Evolutionary conservation across 306 rosid species (phyloP).

Genomic region (Psophocarpus tetragonolobus): DNA sequence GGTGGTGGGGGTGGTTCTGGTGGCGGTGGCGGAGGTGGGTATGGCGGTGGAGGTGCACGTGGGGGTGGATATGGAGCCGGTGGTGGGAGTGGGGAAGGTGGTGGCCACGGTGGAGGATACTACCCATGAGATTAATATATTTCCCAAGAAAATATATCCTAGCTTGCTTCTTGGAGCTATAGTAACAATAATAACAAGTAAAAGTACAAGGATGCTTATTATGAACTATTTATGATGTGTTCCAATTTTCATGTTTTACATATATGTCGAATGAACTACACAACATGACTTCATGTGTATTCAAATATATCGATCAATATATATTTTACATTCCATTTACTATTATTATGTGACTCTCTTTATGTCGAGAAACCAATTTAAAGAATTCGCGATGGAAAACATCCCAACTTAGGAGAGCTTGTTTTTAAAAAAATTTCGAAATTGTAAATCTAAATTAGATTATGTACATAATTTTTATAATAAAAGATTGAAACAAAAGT

Average conservation of each 20-base stretch:
- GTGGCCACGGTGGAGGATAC: constrained; percentile 53
- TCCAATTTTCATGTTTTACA: background rate
- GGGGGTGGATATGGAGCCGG: constrained; percentile 20
- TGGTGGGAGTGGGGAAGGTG: constrained; percentile 32
- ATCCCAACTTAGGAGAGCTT: background rate
- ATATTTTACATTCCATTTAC: background rate
- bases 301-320: too few relatives aligned
- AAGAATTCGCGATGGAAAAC: background rate
- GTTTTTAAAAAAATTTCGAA: background rate
- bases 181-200: constrained; percentile 31
- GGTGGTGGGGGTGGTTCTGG: background rate
- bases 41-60: constrained; percentile 35
- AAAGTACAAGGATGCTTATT: constrained; percentile 13
- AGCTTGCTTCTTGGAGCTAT: background rate
- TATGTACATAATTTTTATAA: background rate
- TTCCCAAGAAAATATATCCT: background rate
- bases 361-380: background rate
- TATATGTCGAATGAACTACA: background rate
- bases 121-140: constrained; percentile 2
- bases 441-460: background rate
- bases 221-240: background rate
- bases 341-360: background rate
- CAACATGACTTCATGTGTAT: too few relatives aligned
- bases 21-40: background rate
- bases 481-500: background rate